phyloP scores from a whole-genome alignment of 371 early-diverging fungal species.

The Amoeboaphelidium protococcarum region DNA sequence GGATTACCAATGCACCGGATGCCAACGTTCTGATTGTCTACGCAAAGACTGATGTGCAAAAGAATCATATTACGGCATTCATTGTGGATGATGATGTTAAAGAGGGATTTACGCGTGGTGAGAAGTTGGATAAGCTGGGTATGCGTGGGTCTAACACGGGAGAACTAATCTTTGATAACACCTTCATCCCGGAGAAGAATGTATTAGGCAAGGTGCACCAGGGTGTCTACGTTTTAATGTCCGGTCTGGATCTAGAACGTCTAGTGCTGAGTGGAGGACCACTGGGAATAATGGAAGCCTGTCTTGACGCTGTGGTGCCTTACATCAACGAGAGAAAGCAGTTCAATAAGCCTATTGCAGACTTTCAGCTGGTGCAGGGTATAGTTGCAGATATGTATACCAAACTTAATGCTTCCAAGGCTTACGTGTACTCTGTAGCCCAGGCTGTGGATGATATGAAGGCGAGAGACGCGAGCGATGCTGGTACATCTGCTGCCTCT shows the following conservation, averaged over 20 bases:
- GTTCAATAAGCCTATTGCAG: conserved; percentile 56
- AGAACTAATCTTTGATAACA: conserved; percentile 81
- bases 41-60: conserved; percentile 59
- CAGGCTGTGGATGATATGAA: conserved; percentile 57
- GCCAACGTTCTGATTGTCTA: conserved; percentile 79
- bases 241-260: conserved; percentile 75
- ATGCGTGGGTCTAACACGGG: conserved; percentile 94
- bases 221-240: conserved; percentile 94
- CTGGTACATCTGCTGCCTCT: not conserved
- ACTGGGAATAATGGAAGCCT: conserved; percentile 73
- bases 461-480: conserved; percentile 23
- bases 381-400: conserved; percentile 95
- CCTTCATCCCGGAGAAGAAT: conserved; percentile 73
- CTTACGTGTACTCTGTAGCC: conserved; percentile 78
- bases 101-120: conserved; percentile 50
- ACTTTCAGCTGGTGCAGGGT: conserved; percentile 79
- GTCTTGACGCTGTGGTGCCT: conserved; percentile 49
- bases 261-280: conserved; percentile 83
- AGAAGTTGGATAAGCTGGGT: conserved; percentile 84
- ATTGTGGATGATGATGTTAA: conserved; percentile 66
- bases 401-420: conserved; percentile 61
- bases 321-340: conserved; percentile 75
- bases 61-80: conserved; percentile 82
- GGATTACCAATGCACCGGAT: conserved; percentile 95
- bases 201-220: conserved; percentile 55